Evolutionary conservation across 1,284 basidiomycete species (phyloP), one percentile per base, ranked within the genome.

Genomic region (Sporisorium exsertum): DNA sequence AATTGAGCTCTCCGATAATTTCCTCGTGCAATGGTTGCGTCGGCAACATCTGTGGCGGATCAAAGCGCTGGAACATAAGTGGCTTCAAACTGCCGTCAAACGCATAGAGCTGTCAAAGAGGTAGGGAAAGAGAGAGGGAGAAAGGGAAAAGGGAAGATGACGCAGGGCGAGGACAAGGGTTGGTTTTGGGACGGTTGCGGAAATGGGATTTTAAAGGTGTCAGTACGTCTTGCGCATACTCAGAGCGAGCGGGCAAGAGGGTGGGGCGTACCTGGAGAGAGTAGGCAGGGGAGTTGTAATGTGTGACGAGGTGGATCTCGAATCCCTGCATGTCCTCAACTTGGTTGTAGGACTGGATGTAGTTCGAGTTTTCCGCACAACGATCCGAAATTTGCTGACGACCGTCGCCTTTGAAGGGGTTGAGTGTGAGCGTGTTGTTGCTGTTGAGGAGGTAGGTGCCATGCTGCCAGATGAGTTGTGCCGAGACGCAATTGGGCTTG

Each of bases 401-500:
- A 16, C 83, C 82, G 37, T 85, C 82, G 16, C 78, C 70, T 20
- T 73, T 66, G 61, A 76, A 84, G 10, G 63, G 58, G 16, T 53
- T 71, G 61, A 85, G 78, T 20, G 66, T 72, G 43, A 84, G 66
- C 43, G 80, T 67, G 51, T 64, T 58, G 60, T 68, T 67, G 52
- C 50, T 52, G 71, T 79, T 79, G 52, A 80, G 59, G 12, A 64
- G 51, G 57, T 81, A 85, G 4, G 77, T 81, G 40, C 82, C 82
- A 65, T 85, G 83, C 50, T 84, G 82, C 83, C 83, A 84, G 24
- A 81, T 77, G 29, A 85, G 68, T n/a, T 80, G 71, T 9, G 79
- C 81, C n/a, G 69, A 79, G 49, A 84, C 81, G 53, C 83, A 85
- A 33, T 75, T 62, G n/a, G 80, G 81, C 15, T 73, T 68, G n/a